These are phyloP conservation scores for Fusarium subtropicale DNA, from an alignment of 2,329 filamentous ascomycete species.

Conservation along the genomic window DNA sequence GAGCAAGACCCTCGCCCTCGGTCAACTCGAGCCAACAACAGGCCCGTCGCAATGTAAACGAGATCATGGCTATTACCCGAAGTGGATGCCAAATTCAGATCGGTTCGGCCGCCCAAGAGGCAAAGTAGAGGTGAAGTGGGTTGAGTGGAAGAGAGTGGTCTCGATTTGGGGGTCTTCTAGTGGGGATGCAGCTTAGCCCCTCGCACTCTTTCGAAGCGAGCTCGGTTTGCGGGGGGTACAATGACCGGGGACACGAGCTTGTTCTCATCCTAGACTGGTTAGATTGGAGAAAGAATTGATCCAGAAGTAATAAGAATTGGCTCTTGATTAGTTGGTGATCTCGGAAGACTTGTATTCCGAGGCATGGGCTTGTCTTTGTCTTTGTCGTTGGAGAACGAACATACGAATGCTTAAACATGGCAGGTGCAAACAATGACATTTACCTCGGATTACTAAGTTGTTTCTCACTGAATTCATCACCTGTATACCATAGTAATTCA, in stretches of 20 bases:
- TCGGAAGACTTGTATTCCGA: slow-evolving; percentile 31
- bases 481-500: background rate
- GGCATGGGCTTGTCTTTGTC: slow-evolving; percentile 6
- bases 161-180: slow-evolving; percentile 18
- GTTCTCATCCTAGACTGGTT: background rate
- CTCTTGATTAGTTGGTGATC: slow-evolving; percentile 28
- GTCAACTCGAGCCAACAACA: background rate
- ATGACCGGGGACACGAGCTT: background rate
- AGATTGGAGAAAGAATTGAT: slow-evolving; percentile 16
- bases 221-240: slow-evolving; percentile 18
- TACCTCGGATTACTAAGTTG: background rate
- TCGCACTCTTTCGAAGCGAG: slow-evolving; percentile 15
- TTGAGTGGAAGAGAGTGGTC: background rate
- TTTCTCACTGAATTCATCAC: background rate
- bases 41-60: slow-evolving; percentile 13
- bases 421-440: background rate
- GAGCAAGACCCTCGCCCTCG: no score
- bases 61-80: slow-evolving; percentile 29
- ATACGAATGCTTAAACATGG: background rate
- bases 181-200: slow-evolving; percentile 13
- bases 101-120: slow-evolving; percentile 13
- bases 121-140: background rate
- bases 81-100: slow-evolving; percentile 7
- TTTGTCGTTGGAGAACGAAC: slow-evolving; percentile 2
- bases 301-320: slow-evolving; percentile 21